Evolutionary conservation across 2,329 filamentous ascomycete genomes (phyloP), one percentile per base, ranked within the genome.

Genomic region (Paraphoma chrysanthemicola): DNA sequence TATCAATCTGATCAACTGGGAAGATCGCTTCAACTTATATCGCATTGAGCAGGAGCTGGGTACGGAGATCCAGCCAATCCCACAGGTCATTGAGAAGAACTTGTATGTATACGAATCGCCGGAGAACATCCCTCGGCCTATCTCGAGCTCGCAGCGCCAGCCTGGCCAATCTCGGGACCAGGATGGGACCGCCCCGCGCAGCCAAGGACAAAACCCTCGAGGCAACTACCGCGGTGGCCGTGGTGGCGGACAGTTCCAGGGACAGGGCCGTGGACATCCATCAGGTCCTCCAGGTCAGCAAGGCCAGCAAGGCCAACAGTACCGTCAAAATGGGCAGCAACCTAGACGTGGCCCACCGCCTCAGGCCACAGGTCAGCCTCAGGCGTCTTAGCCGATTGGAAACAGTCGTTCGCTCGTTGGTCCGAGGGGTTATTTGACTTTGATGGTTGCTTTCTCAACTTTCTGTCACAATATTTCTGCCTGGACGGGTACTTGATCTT

Each of bases 1-100:
- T 63, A 99, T 99, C 76, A 99, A 99, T 80, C 83, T 99, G 76
- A 99, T 99, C 84, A 98, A 96, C 78, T 99, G 95, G 95, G 95
- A 99, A 55, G 95, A 99, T 77, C 89, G 95, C 29, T 98, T 97
- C 85, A 99, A 98, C 78, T 85, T 99, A 17, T 99, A 99, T 83
- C 96, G 96, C 77, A 99, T 99, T 68, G 95, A 99, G 79, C 91
- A 96, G 69, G 95, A 99, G 72, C 84, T 99, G 41, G 95, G 95
- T 50, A 99, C 95, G 6, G 95, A 99, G 79, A 99, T 99, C 59
- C 91, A 95, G 74, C 89, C 95, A n/a, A 99, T 99, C 70, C 95
- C 95, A 16, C 85, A 88, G 50, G 90, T 88, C 66, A 99, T 99
- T 64, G 95, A 99, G 82, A 98, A 97, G 86, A 96, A 91, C 63